Percentiles rank a stretch among this genome's conserved stretches.
phyloP scores from a whole-genome alignment of 2,329 filamentous ascomycete species.

The Arachnomyces sp. region DNA sequence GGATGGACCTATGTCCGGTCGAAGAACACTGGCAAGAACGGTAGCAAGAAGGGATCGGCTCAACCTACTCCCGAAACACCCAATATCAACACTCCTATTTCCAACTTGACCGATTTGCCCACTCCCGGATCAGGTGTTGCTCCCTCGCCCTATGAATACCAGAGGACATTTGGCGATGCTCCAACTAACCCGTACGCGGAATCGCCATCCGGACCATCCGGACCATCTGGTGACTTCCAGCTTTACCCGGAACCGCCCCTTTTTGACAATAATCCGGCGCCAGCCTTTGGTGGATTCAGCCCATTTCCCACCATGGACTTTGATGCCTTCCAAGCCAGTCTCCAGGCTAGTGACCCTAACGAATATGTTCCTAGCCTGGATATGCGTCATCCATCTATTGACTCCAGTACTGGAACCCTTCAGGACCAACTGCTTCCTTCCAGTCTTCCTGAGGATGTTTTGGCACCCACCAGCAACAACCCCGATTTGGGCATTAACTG shows the following conservation, averaged over 20 bases:
- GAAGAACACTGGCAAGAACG: conserved; percentile 82
- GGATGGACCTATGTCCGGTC: conserved; percentile 84
- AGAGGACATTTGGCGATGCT: conserved; percentile 20
- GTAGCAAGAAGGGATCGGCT: conserved; percentile 28
- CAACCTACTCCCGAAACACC: conserved; percentile 53
- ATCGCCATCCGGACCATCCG: background rate
- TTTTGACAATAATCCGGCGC: conserved; percentile 9
- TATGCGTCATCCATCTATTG: conserved; percentile 20
- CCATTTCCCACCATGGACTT: conserved; percentile 18
- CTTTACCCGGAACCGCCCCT: conserved; percentile 17
- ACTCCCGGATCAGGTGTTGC: conserved; percentile 37
- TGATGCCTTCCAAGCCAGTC: conserved; percentile 21
- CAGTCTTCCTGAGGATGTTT: conserved; percentile 9
- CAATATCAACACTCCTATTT: conserved; percentile 56
- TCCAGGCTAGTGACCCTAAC: conserved; percentile 22
- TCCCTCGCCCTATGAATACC: conserved; percentile 17
- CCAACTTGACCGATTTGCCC: conserved; percentile 47
- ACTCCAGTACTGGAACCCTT: conserved; percentile 15
- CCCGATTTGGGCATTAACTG: conserved; percentile 19
- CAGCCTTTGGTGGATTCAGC: conserved; percentile 15
- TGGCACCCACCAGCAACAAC: conserved; percentile 15
- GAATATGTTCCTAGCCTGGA: conserved; percentile 19
- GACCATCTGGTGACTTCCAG: conserved; percentile 17
- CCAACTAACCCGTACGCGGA: conserved; percentile 11
- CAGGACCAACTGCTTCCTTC: conserved; percentile 16